A percentile compares a stretch with the other conserved stretches of the same genome.
Evolutionary conservation across 495 filamentous ascomycete species (phyloP).

Genomic region (Pyrenopolyporus hunteri): DNA sequence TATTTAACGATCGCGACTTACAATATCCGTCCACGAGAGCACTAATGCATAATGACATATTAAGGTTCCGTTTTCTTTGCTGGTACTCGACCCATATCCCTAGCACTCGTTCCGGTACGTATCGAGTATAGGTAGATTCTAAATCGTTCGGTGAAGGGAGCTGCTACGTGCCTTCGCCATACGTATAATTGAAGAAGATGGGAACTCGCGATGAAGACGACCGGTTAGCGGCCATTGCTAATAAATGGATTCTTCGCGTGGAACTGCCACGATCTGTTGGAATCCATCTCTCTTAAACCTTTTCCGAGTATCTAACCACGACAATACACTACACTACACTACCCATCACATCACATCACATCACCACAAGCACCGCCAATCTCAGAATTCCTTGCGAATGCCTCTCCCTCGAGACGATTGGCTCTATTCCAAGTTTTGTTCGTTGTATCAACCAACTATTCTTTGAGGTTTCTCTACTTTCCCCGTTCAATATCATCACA

Average conservation of each 20-base stretch:
- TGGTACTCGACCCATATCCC: constrained; percentile 9
- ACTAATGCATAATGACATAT: constrained; percentile 7
- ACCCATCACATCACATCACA: too few relatives aligned
- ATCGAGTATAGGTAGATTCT: neutral
- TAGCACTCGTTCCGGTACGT: neutral
- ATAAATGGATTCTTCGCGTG: constrained; percentile 12
- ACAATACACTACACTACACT: constrained; percentile 7
- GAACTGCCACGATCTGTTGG: neutral
- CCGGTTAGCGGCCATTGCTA: neutral
- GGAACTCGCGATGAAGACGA: constrained; percentile 8
- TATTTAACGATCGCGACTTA: neutral
- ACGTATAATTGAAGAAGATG: constrained; percentile 1
- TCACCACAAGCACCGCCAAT: constrained; percentile 13
- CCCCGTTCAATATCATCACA: constrained; percentile 35
- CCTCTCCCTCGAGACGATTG: constrained; percentile 9
- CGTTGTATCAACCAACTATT: constrained; percentile 30
- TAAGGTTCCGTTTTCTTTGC: constrained; percentile 1
- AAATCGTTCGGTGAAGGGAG: too few relatives aligned
- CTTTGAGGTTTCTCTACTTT: constrained; percentile 30
- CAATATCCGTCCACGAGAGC: neutral
- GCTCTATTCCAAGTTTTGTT: constrained; percentile 20
- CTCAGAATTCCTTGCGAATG: constrained; percentile 10
- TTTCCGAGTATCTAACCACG: constrained; percentile 15
- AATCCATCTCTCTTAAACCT: constrained; percentile 11
- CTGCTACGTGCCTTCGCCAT: constrained; percentile 14